Evolutionary conservation across 2,329 filamentous ascomycete species (phyloP), one percentile per base, ranked within the genome.

Genomic region (Graphium sp.): DNA sequence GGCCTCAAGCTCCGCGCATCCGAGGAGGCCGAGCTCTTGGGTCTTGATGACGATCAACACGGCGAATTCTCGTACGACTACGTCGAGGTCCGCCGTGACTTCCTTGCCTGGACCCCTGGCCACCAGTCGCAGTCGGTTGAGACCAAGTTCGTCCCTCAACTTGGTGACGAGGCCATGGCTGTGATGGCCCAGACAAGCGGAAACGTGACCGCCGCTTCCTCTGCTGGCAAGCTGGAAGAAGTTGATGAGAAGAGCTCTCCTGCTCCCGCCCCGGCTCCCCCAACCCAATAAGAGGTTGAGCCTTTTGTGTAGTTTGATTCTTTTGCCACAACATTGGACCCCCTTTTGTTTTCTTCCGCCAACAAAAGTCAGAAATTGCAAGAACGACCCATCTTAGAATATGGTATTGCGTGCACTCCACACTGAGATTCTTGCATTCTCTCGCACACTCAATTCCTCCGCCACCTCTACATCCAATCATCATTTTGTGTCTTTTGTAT

Each of bases 31-130:
- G 81, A 89, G 53, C 69, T 87, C 9, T 69, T 87, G 32, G 81
- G 81, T 40, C 85, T 87, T 78, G 81, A 89, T 45, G 81, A 87
- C 47, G 80, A 87, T 54, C 81, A 89, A 56, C 78, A 87, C 41
- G 81, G 81, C 52, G 81, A 89, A 54, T 89, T 87, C 47, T 81
- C 80, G 9, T 87, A 87, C 60, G 81, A 89, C 50, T 89, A 87
- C 50, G 81, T 89, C 39, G 81, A 89, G 63, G 79, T 87, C 34
- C 76, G 81, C 46, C 73, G 81, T 44, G 81, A 89, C 54, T 89
- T 85, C 61, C 69, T 89, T 22, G 81, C 81, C 34, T 89, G 81
- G 81, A 85, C 78, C 18, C 81, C 81, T 18, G 29, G 28, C 9
- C 32, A 29, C 20, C 27, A 16, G 22, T 12, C 17, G 29, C 29